phyloP scores from a whole-genome alignment of 164 flowering plant species.

The Brasenia schreberi region DNA sequence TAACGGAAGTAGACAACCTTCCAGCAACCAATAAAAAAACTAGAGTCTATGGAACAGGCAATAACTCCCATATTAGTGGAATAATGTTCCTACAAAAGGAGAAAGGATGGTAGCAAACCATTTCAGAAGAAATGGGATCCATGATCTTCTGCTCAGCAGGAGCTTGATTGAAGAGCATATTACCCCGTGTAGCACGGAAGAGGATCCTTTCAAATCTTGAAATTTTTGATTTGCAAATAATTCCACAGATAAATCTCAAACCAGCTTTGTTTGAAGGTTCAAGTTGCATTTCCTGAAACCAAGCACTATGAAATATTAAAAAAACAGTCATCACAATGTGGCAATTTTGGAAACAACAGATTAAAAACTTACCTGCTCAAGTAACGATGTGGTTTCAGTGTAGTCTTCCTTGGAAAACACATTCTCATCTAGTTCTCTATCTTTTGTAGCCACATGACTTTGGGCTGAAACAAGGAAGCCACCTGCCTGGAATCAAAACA shows the following conservation, averaged over 20 bases:
- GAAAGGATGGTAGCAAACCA: slow-evolving; percentile 28
- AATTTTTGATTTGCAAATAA: slow-evolving; percentile 65
- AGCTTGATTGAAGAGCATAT: slow-evolving; percentile 94
- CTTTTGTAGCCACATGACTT: slow-evolving; percentile 43
- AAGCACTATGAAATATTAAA: not conserved
- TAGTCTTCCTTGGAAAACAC: slow-evolving; percentile 37
- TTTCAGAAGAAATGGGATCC: slow-evolving; percentile 77
- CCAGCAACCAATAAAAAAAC: not conserved
- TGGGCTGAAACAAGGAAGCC: slow-evolving; percentile 76
- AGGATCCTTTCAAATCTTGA: slow-evolving; percentile 90
- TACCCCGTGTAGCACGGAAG: slow-evolving; percentile 97
- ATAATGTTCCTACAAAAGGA: not conserved
- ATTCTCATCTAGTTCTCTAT: slow-evolving; percentile 69
- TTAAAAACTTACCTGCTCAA: slow-evolving; percentile 55
- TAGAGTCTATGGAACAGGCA: not conserved
- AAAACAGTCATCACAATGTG: not conserved
- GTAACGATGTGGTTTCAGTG: slow-evolving; percentile 57
- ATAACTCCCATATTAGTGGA: not conserved
- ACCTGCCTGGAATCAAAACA: slow-evolving; percentile 58
- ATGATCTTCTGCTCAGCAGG: slow-evolving; percentile 59
- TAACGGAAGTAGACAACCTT: not conserved
- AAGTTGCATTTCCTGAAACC: slow-evolving; percentile 55
- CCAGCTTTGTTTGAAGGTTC: slow-evolving; percentile 68
- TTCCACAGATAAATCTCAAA: slow-evolving; percentile 85
- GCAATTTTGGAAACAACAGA: not conserved